Evolutionary conservation across 306 rosid species (phyloP).

Genomic region (Sophora flavescens): DNA sequence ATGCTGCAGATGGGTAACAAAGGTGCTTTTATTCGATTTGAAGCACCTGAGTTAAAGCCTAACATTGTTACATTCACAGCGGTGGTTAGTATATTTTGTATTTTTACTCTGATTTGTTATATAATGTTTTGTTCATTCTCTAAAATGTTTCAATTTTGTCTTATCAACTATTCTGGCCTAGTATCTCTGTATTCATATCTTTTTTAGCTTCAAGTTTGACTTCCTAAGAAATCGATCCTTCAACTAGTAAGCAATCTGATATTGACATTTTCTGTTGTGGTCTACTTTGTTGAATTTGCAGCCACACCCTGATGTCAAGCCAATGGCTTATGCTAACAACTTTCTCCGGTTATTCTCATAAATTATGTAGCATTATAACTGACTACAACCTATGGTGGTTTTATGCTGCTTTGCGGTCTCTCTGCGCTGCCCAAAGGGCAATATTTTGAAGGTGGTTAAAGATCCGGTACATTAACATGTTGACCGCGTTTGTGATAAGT

Average conservation of each 20-base stretch:
- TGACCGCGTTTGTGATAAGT: constrained; percentile 46
- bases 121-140: not conserved
- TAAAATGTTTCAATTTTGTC: not conserved
- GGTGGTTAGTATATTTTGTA: constrained; percentile 71
- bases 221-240: not conserved
- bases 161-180: not conserved
- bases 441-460: constrained; percentile 42
- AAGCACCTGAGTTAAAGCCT: constrained; percentile 91
- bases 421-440: constrained; percentile 47
- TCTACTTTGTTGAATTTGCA: constrained; percentile 55
- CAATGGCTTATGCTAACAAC: constrained; percentile 99
- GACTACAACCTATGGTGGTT: constrained; percentile 48
- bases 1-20: constrained; percentile 96
- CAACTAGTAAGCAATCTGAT: not conserved
- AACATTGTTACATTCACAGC: constrained; percentile 88
- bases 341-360: constrained; percentile 83
- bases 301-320: constrained; percentile 98
- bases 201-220: not conserved
- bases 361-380: constrained; percentile 8
- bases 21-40: constrained; percentile 95
- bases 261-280: constrained; percentile 4
- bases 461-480: constrained; percentile 26
- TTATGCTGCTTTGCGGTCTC: constrained; percentile 36
- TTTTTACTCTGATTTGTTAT: constrained; percentile 19
- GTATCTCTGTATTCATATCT: not conserved